Evolutionary conservation across 1,139 yeast species (phyloP).

Genomic region (Saccharomycopsis crataegensis): DNA sequence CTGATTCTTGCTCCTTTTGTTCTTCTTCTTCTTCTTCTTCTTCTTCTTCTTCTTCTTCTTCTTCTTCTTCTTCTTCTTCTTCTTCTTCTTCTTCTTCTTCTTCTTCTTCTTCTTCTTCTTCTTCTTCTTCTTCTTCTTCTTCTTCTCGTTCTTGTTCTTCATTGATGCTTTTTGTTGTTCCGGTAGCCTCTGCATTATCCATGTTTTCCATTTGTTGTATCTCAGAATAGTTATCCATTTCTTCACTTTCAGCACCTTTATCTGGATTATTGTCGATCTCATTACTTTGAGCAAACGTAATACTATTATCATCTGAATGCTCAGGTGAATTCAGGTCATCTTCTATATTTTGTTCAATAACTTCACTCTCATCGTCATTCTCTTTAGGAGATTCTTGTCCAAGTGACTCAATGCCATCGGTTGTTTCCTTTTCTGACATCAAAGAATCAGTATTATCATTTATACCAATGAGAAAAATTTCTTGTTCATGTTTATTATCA

Average conservation of each 20-base stretch:
- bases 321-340: no score
- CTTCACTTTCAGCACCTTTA: background rate
- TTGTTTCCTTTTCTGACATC: no score
- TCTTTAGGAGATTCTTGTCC: no score
- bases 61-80: background rate
- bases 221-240: background rate
- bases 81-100: background rate
- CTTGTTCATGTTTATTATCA: no score
- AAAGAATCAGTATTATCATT: no score
- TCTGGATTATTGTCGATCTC: background rate
- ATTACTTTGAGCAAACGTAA: no score
- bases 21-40: background rate
- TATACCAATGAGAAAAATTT: no score
- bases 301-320: no score
- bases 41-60: background rate
- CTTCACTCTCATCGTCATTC: no score
- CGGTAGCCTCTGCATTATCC: background rate
- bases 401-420: no score
- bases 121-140: background rate
- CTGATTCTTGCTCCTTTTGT: background rate
- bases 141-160: background rate
- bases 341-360: no score
- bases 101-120: background rate
- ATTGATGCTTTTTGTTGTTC: background rate
- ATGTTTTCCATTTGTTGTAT: background rate